Base-by-base conservation (phyloP, 2,329 filamentous ascomycete genomes). In the Colletotrichum sublineola region DNA sequence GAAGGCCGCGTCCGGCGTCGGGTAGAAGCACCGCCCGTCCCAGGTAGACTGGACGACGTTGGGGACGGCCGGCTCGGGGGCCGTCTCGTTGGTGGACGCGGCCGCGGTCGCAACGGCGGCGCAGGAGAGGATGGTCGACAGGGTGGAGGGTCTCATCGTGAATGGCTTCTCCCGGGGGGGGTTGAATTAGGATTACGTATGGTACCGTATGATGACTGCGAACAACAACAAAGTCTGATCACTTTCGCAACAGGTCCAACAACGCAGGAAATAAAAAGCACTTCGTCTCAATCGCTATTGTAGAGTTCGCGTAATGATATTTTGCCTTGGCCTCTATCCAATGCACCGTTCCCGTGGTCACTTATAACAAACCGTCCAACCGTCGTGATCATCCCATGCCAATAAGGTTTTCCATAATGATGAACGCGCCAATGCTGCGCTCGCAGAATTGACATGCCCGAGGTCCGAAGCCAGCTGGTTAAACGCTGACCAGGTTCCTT, bases 21-120 rank as follows among this genome's bases (percentile, higher is more conserved):
- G 79, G 63, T 81, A 80, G 75, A 77, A 80, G 67, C 79, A 81
- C 15, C 74, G 62, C 33, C 79, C 79, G 58, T 81, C 79, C 77
- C 77, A 81, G 15, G 75, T 63, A 1, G 79, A 76, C 12, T 78
- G 78, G 11, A 79, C 77, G 36, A 77, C 78, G 63, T 75, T 77
- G 11, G 71, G 62, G 24, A 62, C 40, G 24, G 46, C 24, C 2
- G 61, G 55, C 14, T 67, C 31, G 33, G 70, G 48, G 11, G 68
- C 20, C n/a, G 67, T 64, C 44, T 66, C 68, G 64, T 74, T 73
- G 69, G 66, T 67, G 12, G 46, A 52, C 0, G 74, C 71, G 20
- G 65, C 74, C 18, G 74, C 56, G 53, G 70, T 58, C 29, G 68
- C 65, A 20, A 70, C 57, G 42, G 72, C 67, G 48, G 71, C 60